Conservation (phyloP, 1,284 basidiomycete genomes). For the Rhodofomes roseus region DNA sequence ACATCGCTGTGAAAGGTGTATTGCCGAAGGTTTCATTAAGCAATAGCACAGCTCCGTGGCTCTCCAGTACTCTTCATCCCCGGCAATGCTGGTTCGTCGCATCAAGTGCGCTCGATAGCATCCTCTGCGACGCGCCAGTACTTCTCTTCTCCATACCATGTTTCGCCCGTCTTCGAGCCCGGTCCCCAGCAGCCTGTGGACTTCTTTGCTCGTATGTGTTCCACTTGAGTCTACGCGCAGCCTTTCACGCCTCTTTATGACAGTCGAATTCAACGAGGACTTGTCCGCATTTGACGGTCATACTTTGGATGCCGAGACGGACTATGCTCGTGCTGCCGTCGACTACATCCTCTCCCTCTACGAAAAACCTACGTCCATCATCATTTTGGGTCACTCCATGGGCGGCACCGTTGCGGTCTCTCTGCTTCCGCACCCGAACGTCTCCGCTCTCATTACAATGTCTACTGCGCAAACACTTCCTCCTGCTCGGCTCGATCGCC, state of each 20-base stretch:
- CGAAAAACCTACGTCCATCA: constrained; percentile 56
- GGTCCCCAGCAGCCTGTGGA: constrained; percentile 62
- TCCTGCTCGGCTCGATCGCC: constrained; percentile 83
- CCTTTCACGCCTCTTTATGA: constrained; percentile 1
- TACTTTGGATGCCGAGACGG: constrained; percentile 82
- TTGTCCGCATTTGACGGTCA: constrained; percentile 93
- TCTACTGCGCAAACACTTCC: constrained; percentile 90
- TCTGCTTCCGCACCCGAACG: constrained; percentile 56
- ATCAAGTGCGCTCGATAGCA: constrained; percentile 93
- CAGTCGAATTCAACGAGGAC: constrained; percentile 98
- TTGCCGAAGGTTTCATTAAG: constrained; percentile 15
- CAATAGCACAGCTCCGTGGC: constrained; percentile 43
- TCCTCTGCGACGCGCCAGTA: constrained; percentile 85
- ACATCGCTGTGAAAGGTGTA: neutral
- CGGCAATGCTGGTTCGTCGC: constrained; percentile 94
- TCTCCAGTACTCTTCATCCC: constrained; percentile 93
- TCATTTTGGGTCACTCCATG: constrained; percentile 95
- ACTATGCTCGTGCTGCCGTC: constrained; percentile 74
- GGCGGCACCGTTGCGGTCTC: constrained; percentile 91
- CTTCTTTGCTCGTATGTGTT: constrained; percentile 71
- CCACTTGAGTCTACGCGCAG: neutral
- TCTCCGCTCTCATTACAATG: constrained; percentile 90
- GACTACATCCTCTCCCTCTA: constrained; percentile 79
- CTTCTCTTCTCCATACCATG: constrained; percentile 51
- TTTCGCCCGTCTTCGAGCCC: constrained; percentile 47